These are phyloP conservation scores for Macrocystidia cucumis DNA, from an alignment of 1,284 basidiomycete genomes.

Conservation along the genomic window DNA sequence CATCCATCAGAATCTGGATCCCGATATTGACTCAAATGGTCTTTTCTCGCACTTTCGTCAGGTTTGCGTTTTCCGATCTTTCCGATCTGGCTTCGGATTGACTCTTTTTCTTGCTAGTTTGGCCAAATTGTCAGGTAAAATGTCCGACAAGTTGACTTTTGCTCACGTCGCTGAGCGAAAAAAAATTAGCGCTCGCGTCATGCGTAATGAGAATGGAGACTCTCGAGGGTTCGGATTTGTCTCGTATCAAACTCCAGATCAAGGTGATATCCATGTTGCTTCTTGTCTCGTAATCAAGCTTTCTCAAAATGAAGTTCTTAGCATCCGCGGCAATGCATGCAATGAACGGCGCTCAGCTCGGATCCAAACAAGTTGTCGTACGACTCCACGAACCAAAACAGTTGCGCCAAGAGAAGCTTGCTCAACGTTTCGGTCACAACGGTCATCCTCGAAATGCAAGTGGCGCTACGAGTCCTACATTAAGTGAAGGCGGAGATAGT, in stretches of 20 bases:
- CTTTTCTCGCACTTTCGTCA: conserved; percentile 76
- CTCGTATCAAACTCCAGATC: conserved; percentile 76
- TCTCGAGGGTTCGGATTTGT: conserved; percentile 96
- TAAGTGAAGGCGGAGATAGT: conserved; percentile 72
- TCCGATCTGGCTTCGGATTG: conserved; percentile 3
- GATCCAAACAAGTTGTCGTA: conserved; percentile 75
- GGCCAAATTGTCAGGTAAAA: conserved; percentile 78
- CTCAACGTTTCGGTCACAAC: conserved; percentile 69
- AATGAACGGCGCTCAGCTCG: conserved; percentile 73
- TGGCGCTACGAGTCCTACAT: conserved; percentile 75
- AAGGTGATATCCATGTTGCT: conserved; percentile 58
- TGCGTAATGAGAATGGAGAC: conserved; percentile 81
- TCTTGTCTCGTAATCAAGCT: not conserved
- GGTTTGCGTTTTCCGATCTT: conserved; percentile 33
- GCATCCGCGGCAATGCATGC: conserved; percentile 66
- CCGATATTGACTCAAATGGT: conserved; percentile 76
- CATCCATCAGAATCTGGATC: conserved; percentile 66
- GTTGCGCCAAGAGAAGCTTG: conserved; percentile 80
- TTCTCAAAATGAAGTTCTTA: conserved; percentile 16
- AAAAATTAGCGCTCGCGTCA: conserved; percentile 73
- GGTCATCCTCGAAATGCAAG: conserved; percentile 70
- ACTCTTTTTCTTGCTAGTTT: conserved; percentile 37
- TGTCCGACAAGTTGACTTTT: conserved; percentile 10
- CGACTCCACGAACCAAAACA: conserved; percentile 88
- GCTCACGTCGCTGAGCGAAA: conserved; percentile 1